A percentile compares a stretch with the other conserved stretches of the same genome.
phyloP scores from a whole-genome alignment of 768 basidiomycete species.

The Hygrophorus pudorinus region DNA sequence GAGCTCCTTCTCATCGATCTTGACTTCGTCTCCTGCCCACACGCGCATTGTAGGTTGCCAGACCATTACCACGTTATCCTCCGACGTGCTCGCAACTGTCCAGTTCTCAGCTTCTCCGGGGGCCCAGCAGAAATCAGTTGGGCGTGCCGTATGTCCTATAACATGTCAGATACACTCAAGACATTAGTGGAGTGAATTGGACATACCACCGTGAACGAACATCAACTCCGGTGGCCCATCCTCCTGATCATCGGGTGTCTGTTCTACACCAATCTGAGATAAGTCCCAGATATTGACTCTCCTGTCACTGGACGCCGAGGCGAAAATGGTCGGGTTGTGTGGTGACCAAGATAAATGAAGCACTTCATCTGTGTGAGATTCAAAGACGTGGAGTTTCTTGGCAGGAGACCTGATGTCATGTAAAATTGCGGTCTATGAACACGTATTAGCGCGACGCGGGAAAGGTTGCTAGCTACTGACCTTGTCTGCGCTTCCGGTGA shows the following conservation, averaged over 20 bases:
- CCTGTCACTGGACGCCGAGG: conserved; percentile 89
- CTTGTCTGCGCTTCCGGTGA: conserved; percentile 94
- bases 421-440: conserved; percentile 65
- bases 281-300: conserved; percentile 95
- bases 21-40: conserved; percentile 85
- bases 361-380: conserved; percentile 91
- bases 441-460: not conserved
- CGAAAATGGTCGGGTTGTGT: conserved; percentile 84
- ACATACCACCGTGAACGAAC: conserved; percentile 88
- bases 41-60: conserved; percentile 97
- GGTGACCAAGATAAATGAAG: conserved; percentile 95
- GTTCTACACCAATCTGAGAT: conserved; percentile 84
- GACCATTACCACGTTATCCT: conserved; percentile 94
- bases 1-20: conserved; percentile 75
- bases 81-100: conserved; percentile 82
- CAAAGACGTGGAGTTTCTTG: conserved; percentile 80
- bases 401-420: conserved; percentile 77
- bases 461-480: conserved; percentile 27
- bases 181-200: conserved; percentile 10
- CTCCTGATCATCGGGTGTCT: conserved; percentile 96
- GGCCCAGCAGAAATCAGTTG: conserved; percentile 96
- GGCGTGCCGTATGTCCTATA: conserved; percentile 79
- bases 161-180: conserved; percentile 5
- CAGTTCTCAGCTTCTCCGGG: conserved; percentile 72
- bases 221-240: conserved; percentile 95